phyloP scores from a whole-genome alignment of 1,139 yeast species.

The Taiozyma sp. region DNA sequence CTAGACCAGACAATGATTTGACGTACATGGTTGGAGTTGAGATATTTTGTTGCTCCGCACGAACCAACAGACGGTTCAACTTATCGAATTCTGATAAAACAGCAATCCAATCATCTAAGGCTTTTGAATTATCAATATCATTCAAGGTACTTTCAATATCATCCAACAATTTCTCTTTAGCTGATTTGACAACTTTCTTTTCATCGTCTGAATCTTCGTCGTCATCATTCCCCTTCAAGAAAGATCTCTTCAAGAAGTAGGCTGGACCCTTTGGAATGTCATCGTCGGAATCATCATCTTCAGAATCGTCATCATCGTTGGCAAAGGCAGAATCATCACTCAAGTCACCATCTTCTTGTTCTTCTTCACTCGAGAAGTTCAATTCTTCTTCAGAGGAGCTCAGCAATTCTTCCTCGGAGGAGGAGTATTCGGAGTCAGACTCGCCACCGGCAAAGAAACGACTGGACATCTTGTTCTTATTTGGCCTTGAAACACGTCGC shows the following conservation, averaged over 20 bases:
- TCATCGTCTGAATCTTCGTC: slow-evolving; percentile 42
- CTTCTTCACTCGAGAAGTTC: slow-evolving; percentile 41
- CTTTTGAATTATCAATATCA: slow-evolving; percentile 64
- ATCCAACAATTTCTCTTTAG: slow-evolving; percentile 87
- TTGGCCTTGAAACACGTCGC: slow-evolving; percentile 11
- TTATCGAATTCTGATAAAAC: slow-evolving; percentile 77
- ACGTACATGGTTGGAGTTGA: slow-evolving; percentile 68
- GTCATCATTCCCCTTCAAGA: slow-evolving; percentile 28
- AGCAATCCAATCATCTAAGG: slow-evolving; percentile 74
- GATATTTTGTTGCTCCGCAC: slow-evolving; percentile 70
- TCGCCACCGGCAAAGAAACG: slow-evolving; percentile 52
- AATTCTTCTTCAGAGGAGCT: slow-evolving; percentile 64
- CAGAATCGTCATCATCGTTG: slow-evolving; percentile 30
- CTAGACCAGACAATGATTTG: slow-evolving; percentile 65
- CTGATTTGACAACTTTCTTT: slow-evolving; percentile 84
- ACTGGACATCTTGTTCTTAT: slow-evolving; percentile 37
- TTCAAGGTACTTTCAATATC: slow-evolving; percentile 71
- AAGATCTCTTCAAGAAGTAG: slow-evolving; percentile 34
- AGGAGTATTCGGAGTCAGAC: slow-evolving; percentile 43
- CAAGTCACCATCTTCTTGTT: slow-evolving; percentile 29
- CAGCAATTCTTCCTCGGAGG: slow-evolving; percentile 71
- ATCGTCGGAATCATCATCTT: slow-evolving; percentile 41
- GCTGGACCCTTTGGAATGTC: slow-evolving; percentile 38
- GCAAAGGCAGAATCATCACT: slow-evolving; percentile 27
- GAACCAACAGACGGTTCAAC: slow-evolving; percentile 58